A percentile compares a stretch with the other conserved stretches of the same genome.
phyloP scores from a whole-genome alignment of 2,329 filamentous ascomycete species.

The Pseudogymnoascus verrucosus region DNA sequence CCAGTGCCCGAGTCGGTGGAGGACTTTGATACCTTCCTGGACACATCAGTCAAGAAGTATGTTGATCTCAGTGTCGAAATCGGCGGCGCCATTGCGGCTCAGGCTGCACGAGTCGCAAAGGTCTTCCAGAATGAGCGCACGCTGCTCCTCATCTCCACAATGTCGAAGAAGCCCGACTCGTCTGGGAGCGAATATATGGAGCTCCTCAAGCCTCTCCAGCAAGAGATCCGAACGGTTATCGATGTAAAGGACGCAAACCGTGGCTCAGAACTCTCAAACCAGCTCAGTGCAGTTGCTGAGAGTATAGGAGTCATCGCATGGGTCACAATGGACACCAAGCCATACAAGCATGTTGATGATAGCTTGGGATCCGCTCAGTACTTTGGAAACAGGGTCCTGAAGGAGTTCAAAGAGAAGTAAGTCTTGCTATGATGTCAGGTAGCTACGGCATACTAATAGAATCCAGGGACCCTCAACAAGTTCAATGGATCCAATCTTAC shows the following conservation, averaged over 20 bases:
- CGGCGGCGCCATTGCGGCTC: slow-evolving; percentile 70
- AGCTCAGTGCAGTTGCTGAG: slow-evolving; percentile 80
- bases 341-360: slow-evolving; percentile 78
- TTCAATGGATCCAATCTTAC: slow-evolving; percentile 88
- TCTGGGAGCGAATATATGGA: slow-evolving; percentile 57
- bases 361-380: slow-evolving; percentile 79
- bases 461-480: slow-evolving; percentile 64
- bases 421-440: slow-evolving; percentile 17
- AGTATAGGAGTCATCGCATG: slow-evolving; percentile 85
- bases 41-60: slow-evolving; percentile 67
- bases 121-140: slow-evolving; percentile 79
- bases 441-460: slow-evolving; percentile 11
- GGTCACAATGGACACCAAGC: slow-evolving; percentile 78
- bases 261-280: slow-evolving; percentile 65
- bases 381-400: slow-evolving; percentile 89
- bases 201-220: slow-evolving; percentile 79
- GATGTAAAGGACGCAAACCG: slow-evolving; percentile 78
- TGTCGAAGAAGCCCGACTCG: slow-evolving; percentile 84
- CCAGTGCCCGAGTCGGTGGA: slow-evolving; percentile 69
- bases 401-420: slow-evolving; percentile 77
- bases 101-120: slow-evolving; percentile 50
- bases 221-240: slow-evolving; percentile 68
- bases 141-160: slow-evolving; percentile 80
- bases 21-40: slow-evolving; percentile 77
- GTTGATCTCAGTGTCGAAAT: slow-evolving; percentile 69